A percentile compares a stretch with the other conserved stretches of the same genome.
Evolutionary conservation across 805 yeast species (phyloP).

Genomic region (Saccharomycopsis sp.): DNA sequence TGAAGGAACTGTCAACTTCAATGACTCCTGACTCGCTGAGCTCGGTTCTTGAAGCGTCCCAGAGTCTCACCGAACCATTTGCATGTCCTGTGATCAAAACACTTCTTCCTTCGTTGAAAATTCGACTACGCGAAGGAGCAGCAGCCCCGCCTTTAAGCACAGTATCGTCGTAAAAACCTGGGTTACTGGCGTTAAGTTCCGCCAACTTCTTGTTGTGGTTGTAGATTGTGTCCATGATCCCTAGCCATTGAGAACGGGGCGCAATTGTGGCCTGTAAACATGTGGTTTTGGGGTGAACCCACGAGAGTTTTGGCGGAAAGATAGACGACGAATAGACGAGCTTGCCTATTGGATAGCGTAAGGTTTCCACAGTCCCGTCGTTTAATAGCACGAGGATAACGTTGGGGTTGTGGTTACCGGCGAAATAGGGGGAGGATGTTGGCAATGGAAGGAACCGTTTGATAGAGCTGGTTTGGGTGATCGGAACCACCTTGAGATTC

Average conservation of each 20-base stretch:
- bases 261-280: constrained; percentile 48
- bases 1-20: constrained; percentile 49
- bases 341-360: constrained; percentile 51
- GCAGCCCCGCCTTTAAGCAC: constrained; percentile 80
- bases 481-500: constrained; percentile 49
- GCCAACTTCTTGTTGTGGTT: background rate
- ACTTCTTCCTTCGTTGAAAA: constrained; percentile 43
- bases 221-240: constrained; percentile 56
- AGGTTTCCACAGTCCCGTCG: constrained; percentile 58
- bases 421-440: constrained; percentile 64
- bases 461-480: constrained; percentile 40
- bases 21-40: constrained; percentile 50
- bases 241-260: constrained; percentile 65
- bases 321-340: constrained; percentile 45
- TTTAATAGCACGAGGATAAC: constrained; percentile 52
- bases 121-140: constrained; percentile 40
- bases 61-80: constrained; percentile 74
- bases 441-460: constrained; percentile 49
- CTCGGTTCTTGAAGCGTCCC: constrained; percentile 80
- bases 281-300: constrained; percentile 70
- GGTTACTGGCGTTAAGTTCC: background rate
- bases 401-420: constrained; percentile 73
- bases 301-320: constrained; percentile 77
- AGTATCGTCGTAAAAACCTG: constrained; percentile 28
- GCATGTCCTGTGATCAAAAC: constrained; percentile 79